Percentiles rank a stretch among this genome's conserved stretches.
phyloP scores from a whole-genome alignment of 2,329 filamentous ascomycete genomes.

The Torrubiella hemipterigena region DNA sequence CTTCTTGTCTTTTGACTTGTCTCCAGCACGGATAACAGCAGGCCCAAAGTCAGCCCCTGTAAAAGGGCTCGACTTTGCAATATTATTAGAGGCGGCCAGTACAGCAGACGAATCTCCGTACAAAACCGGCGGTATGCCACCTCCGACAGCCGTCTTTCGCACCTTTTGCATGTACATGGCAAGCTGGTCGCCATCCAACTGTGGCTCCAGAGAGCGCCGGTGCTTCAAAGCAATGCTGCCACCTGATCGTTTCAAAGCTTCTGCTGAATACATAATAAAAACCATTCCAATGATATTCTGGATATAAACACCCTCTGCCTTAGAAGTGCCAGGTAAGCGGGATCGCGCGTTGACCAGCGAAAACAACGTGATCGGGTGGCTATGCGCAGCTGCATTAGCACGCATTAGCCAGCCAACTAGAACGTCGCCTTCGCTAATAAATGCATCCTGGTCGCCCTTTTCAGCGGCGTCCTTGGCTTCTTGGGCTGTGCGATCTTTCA shows the following conservation, averaged over 20 bases:
- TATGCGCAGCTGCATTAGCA: not conserved
- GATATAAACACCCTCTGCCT: not conserved
- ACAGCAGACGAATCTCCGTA: not conserved
- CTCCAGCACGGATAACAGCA: not conserved
- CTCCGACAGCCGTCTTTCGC: not conserved
- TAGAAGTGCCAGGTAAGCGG: not conserved
- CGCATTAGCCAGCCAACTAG: slow-evolving; percentile 3
- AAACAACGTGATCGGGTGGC: not conserved
- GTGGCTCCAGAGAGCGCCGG: not conserved
- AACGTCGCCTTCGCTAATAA: slow-evolving; percentile 2
- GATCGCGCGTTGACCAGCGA: not conserved
- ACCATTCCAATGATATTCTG: slow-evolving; percentile 1
- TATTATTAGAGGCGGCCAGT: not conserved
- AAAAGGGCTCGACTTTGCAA: not conserved
- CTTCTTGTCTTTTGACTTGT: not conserved
- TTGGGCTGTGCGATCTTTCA: not conserved
- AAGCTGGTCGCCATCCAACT: not conserved
- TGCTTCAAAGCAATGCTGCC: slow-evolving; percentile 1
- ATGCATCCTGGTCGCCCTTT: not conserved
- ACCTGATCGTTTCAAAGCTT: not conserved
- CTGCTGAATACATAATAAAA: not conserved
- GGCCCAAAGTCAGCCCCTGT: slow-evolving; percentile 3
- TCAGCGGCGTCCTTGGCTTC: not conserved
- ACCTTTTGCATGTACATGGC: not conserved
- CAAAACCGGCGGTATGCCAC: not conserved